Percentiles rank a stretch among this genome's conserved stretches.
These are phyloP conservation scores for Penicillium argentinense DNA, from an alignment of 495 filamentous ascomycete species.

Conservation along the genomic window DNA sequence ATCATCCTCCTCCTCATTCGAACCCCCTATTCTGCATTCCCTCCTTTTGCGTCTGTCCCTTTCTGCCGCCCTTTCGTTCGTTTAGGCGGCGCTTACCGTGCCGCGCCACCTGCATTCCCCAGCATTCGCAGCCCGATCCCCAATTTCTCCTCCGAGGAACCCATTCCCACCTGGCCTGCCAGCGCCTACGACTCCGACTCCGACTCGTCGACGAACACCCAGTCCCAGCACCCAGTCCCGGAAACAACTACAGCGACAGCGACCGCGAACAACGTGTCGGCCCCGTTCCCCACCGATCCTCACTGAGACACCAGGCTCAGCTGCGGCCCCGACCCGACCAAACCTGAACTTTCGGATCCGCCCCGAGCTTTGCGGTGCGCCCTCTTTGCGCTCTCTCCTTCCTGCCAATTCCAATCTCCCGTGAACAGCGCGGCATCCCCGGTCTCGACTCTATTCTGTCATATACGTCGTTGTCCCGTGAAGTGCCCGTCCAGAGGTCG, in stretches of 20 bases:
- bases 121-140: background rate
- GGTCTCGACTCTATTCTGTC: background rate
- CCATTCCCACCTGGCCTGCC: no score
- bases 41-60: conserved; percentile 19
- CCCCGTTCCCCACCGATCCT: no score
- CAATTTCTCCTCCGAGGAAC: background rate
- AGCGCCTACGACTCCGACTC: no score
- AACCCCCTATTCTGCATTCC: conserved; percentile 12
- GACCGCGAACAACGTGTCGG: no score
- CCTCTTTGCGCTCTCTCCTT: conserved; percentile 7
- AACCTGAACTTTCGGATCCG: conserved; percentile 4
- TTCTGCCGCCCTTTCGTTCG: conserved; percentile 11
- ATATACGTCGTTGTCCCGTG: no score
- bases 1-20: conserved; percentile 12
- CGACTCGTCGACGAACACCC: no score
- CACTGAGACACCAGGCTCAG: no score
- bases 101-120: conserved; percentile 20
- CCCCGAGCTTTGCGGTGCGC: background rate
- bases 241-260: no score
- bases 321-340: conserved; percentile 1
- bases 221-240: no score
- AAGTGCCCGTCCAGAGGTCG: no score
- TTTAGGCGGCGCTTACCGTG: conserved; percentile 22
- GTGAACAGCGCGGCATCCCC: no score
- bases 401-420: background rate